phyloP scores from a whole-genome alignment of 306 rosid species.

The Vicia villosa region DNA sequence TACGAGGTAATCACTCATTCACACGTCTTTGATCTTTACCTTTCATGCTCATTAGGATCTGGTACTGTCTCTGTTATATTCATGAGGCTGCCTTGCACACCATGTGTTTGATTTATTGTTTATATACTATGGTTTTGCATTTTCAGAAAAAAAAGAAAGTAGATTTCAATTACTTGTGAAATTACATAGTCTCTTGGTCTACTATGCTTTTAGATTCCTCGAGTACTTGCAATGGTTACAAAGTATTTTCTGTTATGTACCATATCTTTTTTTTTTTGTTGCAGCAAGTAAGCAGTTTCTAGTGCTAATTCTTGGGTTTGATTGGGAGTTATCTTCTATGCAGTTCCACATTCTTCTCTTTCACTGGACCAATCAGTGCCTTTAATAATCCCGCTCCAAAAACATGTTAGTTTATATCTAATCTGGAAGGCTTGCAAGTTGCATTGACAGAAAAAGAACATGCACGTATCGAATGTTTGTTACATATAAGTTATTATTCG shows the following conservation, averaged over 20 bases:
- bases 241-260: neutral
- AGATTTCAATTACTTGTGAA: too few relatives aligned
- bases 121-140: too few relatives aligned
- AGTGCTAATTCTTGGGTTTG: neutral
- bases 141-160: too few relatives aligned
- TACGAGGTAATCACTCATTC: neutral
- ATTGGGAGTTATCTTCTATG: neutral
- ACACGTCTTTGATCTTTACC: neutral
- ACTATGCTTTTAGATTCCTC: neutral
- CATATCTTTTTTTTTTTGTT: neutral
- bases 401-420: constrained; percentile 1
- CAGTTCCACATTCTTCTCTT: neutral
- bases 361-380: neutral
- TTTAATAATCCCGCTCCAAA: neutral
- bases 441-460: constrained; percentile 6
- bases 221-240: neutral
- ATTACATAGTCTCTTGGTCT: neutral
- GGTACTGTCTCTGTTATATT: neutral
- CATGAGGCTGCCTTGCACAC: neutral
- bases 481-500: constrained; percentile 8
- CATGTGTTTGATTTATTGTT: constrained; percentile 4
- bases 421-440: constrained; percentile 3
- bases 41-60: neutral
- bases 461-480: neutral
- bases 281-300: neutral